Evolutionary conservation across 2,329 filamentous ascomycete genomes (phyloP).

Genomic region (Colletotrichum sp.): DNA sequence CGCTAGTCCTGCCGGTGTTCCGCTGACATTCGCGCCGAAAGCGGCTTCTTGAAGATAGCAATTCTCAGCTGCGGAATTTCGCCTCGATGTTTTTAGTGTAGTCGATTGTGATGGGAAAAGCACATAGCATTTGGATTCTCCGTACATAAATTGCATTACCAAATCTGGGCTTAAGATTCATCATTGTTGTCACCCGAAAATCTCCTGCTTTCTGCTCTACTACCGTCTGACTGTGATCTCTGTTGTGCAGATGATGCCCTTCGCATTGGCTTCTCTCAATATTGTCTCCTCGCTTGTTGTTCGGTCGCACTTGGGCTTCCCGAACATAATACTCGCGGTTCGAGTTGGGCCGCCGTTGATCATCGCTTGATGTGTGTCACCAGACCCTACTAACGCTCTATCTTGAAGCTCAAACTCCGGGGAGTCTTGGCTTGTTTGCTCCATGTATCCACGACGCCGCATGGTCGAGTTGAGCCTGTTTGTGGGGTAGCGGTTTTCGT

Average conservation of each 20-base stretch:
- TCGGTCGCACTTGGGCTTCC: neutral
- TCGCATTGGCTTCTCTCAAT: neutral
- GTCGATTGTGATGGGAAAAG: neutral
- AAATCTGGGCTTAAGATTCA: neutral
- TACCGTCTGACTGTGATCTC: neutral
- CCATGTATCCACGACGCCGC: neutral
- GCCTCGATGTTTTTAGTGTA: too few relatives aligned
- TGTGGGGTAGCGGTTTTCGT: neutral
- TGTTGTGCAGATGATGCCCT: neutral
- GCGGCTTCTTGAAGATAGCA: neutral
- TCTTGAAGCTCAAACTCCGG: neutral
- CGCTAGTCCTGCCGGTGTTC: neutral
- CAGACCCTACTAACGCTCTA: neutral
- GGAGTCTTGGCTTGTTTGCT: neutral
- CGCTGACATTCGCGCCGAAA: neutral
- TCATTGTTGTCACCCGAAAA: fast-evolving
- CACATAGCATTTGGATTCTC: neutral
- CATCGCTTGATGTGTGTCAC: neutral
- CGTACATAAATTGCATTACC: neutral
- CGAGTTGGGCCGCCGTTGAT: neutral
- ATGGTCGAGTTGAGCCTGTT: neutral
- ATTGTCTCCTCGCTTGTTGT: neutral
- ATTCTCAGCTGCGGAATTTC: too few relatives aligned
- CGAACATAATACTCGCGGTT: neutral
- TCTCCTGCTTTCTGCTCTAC: fast-evolving